These are phyloP conservation scores for Punica granatum DNA, from an alignment of 345 rosid genomes.

Conservation along the genomic window DNA sequence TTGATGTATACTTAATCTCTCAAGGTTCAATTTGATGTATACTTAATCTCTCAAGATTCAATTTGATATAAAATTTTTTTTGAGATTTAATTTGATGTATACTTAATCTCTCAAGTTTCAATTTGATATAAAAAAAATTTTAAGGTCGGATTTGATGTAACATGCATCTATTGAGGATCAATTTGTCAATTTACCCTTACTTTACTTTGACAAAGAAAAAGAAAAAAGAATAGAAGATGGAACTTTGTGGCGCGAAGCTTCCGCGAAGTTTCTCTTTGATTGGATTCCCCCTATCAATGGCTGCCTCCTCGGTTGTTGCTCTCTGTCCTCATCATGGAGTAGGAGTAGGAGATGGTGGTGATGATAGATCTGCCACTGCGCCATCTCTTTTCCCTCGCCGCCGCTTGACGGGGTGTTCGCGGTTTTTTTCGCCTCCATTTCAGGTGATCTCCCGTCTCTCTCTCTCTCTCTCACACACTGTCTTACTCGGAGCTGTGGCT, in stretches of 20 bases:
- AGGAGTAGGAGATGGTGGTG: background rate
- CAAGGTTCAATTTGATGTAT: no score
- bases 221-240: background rate
- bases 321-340: background rate
- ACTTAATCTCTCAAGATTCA: no score
- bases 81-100: no score
- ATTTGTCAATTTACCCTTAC: no score
- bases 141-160: no score
- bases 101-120: no score
- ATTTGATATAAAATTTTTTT: no score
- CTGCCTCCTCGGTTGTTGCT: background rate
- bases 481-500: no score
- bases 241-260: background rate
- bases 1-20: no score
- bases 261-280: constrained; percentile 12
- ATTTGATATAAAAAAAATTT: no score
- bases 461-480: no score
- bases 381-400: background rate
- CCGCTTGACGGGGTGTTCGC: background rate
- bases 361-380: background rate
- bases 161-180: no score
- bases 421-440: background rate
- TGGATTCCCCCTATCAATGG: background rate
- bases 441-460: background rate
- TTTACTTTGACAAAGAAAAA: constrained; percentile 63